phyloP scores from a whole-genome alignment of 2,329 filamentous ascomycete genomes.

The Xylariaceae sp. region DNA sequence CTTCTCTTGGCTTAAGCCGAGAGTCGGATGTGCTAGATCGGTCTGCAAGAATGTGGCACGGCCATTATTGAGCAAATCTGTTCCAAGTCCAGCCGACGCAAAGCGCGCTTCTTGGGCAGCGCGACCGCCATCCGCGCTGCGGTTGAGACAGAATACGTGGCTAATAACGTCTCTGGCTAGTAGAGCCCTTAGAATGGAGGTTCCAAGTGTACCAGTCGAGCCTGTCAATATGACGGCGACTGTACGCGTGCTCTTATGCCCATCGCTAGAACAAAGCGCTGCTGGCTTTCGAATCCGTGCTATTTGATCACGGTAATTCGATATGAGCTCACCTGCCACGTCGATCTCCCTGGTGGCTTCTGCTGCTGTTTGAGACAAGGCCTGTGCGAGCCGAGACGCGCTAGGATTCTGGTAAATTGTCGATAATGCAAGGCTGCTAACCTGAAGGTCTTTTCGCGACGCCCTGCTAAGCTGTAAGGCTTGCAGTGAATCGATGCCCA shows the following conservation, averaged over 20 bases:
- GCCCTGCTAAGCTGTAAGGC: neutral
- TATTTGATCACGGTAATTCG: conserved; percentile 15
- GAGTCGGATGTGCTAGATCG: conserved; percentile 13
- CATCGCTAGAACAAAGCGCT: neutral
- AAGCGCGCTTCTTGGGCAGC: conserved; percentile 9
- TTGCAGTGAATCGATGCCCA: neutral
- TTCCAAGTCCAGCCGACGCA: neutral
- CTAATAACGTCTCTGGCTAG: conserved; percentile 13
- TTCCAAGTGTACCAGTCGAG: conserved; percentile 23
- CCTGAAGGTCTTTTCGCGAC: neutral
- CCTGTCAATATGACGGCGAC: conserved; percentile 24
- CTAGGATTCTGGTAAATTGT: neutral
- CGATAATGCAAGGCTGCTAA: neutral
- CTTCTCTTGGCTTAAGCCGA: conserved; percentile 13
- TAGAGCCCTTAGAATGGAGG: conserved; percentile 17
- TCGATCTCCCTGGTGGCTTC: conserved; percentile 8
- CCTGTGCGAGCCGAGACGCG: conserved; percentile 11
- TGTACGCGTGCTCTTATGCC: neutral
- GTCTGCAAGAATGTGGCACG: conserved; percentile 21
- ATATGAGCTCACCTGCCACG: conserved; percentile 15
- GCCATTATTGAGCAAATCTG: conserved; percentile 2
- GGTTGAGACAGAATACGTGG: conserved; percentile 26
- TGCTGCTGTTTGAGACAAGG: neutral
- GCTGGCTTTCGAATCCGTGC: conserved; percentile 8
- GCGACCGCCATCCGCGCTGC: conserved; percentile 16